Conservation (phyloP, 2,329 filamentous ascomycete genomes). For the Didymella exigua region DNA sequence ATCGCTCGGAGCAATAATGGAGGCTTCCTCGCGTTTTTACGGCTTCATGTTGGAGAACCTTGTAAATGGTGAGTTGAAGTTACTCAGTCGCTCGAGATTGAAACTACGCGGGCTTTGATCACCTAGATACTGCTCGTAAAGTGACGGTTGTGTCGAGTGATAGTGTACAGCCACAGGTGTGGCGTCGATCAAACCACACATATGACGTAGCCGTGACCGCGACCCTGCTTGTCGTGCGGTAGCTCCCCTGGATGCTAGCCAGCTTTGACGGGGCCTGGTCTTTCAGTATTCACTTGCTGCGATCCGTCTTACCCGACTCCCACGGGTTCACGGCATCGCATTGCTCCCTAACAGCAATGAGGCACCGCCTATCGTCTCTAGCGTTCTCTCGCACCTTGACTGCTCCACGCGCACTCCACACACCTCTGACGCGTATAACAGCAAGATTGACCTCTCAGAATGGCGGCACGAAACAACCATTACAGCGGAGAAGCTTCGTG, state of each 20-base stretch:
- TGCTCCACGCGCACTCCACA: conserved; percentile 20
- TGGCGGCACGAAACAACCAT: not conserved
- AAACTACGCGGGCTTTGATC: too few relatives aligned
- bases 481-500: conserved; percentile 23
- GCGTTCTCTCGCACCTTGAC: conserved; percentile 25
- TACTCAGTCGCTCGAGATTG: too few relatives aligned
- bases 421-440: conserved; percentile 9
- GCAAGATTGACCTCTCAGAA: conserved; percentile 3
- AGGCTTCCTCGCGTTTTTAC: too few relatives aligned
- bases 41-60: too few relatives aligned
- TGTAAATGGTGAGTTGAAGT: too few relatives aligned
- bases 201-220: conserved; percentile 23
- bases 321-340: conserved; percentile 8
- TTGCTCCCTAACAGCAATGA: conserved; percentile 30
- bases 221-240: conserved; percentile 25
- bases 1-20: too few relatives aligned
- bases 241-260: conserved; percentile 14
- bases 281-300: not conserved
- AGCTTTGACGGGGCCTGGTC: conserved; percentile 1
- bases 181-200: conserved; percentile 10
- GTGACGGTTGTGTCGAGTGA: too few relatives aligned
- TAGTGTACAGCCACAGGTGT: conserved; percentile 8
- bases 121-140: too few relatives aligned
- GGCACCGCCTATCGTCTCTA: conserved; percentile 37
- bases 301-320: conserved; percentile 20